A percentile compares a stretch with the other conserved stretches of the same genome.
phyloP scores from a whole-genome alignment of 345 rosid genomes.

The Eutrema japonicum region DNA sequence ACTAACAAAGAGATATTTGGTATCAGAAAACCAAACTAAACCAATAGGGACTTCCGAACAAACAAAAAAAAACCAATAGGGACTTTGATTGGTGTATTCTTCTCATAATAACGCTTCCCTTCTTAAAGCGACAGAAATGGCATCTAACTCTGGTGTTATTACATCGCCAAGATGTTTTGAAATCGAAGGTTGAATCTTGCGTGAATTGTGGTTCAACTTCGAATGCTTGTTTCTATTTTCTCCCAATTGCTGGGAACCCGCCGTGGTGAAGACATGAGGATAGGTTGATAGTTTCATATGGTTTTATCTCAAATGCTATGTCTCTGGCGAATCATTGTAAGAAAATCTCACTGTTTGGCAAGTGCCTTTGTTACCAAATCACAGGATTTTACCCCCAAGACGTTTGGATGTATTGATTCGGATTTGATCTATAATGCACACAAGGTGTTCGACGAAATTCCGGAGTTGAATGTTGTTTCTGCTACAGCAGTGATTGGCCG shows the following conservation, averaged over 20 bases:
- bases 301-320: constrained; percentile 20
- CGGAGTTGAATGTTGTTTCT: constrained; percentile 55
- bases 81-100: too few species aligned
- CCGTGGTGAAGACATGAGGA: constrained; percentile 11
- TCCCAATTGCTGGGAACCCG: neutral
- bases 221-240: neutral
- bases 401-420: neutral
- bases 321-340: neutral
- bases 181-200: neutral
- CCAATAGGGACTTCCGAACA: too few species aligned
- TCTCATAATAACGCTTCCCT: too few species aligned
- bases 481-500: constrained; percentile 61
- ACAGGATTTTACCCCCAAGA: constrained; percentile 1
- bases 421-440: constrained; percentile 30
- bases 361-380: constrained; percentile 29
- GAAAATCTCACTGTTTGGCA: constrained; percentile 23
- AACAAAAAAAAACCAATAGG: too few species aligned
- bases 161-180: neutral
- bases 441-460: constrained; percentile 60
- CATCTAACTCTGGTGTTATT: neutral
- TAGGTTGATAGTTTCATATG: constrained; percentile 23
- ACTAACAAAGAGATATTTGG: too few species aligned
- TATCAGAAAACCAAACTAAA: too few species aligned
- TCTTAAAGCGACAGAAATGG: neutral
- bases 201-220: neutral